These are phyloP conservation scores for Aspergillus glaucus DNA, from an alignment of 2,329 filamentous ascomycete genomes.

Conservation along the genomic window DNA sequence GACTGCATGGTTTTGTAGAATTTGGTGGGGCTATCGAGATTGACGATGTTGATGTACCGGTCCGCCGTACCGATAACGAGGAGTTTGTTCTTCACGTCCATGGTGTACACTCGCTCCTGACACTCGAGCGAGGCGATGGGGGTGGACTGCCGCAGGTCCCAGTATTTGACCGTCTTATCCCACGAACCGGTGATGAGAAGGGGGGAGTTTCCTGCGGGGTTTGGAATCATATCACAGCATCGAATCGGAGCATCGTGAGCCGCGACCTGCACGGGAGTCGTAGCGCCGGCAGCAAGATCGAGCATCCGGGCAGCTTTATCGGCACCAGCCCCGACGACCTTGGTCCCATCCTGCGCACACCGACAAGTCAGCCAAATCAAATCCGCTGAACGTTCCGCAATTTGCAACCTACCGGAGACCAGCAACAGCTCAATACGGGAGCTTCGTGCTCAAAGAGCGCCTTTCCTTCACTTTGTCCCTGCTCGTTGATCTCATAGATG, in stretches of 20 bases:
- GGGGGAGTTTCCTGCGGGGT: slow-evolving; percentile 47
- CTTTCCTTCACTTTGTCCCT: slow-evolving; percentile 75
- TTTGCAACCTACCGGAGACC: slow-evolving; percentile 65
- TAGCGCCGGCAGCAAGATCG: slow-evolving; percentile 60
- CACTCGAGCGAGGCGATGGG: slow-evolving; percentile 44
- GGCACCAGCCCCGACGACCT: slow-evolving; percentile 78
- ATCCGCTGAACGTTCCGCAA: slow-evolving; percentile 3
- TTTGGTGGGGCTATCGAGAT: slow-evolving; percentile 77
- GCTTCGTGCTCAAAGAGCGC: slow-evolving; percentile 80
- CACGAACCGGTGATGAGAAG: slow-evolving; percentile 81
- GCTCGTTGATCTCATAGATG: slow-evolving; percentile 82
- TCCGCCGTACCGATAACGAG: slow-evolving; percentile 91
- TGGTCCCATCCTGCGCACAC: slow-evolving; percentile 69
- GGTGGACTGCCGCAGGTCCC: slow-evolving; percentile 47
- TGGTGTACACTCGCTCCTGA: slow-evolving; percentile 63
- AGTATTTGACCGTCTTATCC: slow-evolving; percentile 54
- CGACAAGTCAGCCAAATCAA: slow-evolving; percentile 9
- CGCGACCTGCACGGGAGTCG: slow-evolving; percentile 61
- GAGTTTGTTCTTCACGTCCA: slow-evolving; percentile 84
- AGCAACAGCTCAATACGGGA: slow-evolving; percentile 77
- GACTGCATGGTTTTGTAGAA: slow-evolving; percentile 97
- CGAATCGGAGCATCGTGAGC: slow-evolving; percentile 80
- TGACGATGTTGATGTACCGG: slow-evolving; percentile 91
- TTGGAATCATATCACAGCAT: slow-evolving; percentile 71
- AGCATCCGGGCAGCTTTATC: slow-evolving; percentile 87